Base-by-base conservation (phyloP, 495 filamentous ascomycete species). In the Aspergillus hancockii region DNA sequence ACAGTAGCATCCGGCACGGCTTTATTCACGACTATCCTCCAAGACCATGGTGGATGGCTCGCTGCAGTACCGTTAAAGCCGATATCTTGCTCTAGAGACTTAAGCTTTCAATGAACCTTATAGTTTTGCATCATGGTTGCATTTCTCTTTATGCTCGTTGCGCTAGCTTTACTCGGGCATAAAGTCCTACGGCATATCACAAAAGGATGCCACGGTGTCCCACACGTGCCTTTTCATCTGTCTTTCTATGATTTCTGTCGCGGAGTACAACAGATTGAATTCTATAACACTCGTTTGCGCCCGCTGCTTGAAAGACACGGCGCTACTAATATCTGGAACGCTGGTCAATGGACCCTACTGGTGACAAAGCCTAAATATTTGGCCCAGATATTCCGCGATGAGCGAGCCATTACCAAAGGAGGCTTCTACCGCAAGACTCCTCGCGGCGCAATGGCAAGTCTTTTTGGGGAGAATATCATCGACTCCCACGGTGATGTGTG, bases 351-450 rank as follows among this genome's bases (percentile, higher is more conserved):
- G 76, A 77, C 71, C 28, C 53, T 79, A 3, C 71, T 78, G 0
- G 65, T 74, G 1, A 67, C 62, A 6, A 57, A 64, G 23, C 76
- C 80, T 0, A 50, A 66, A 2, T 77, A 71, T 49, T 55, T 83
- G 8, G 66, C 67, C 9, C 69, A 79, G 38, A 71, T 83, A 36
- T 76, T 83, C 59, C 73, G 75, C n/a, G 67, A 81, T 32, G 77
- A 81, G 45, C 64, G 76, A 22, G 31, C 77, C 0, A 79, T 73
- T 49, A 61, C 65, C 1, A 82, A 82, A 60, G 68, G 67, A 12
- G 78, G 79, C 0, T 79, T 75, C 52, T 73, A 82, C 50, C 71
- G 75, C 30, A 82, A 82, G 71, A 77, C 78, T 7, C 78, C 76
- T 0, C 65, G 74, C 50, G 71, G 71, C 25, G 70, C 79, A 0